phyloP scores from a whole-genome alignment of 352 stramenopile genomes.

The Blastocystis sp. region DNA sequence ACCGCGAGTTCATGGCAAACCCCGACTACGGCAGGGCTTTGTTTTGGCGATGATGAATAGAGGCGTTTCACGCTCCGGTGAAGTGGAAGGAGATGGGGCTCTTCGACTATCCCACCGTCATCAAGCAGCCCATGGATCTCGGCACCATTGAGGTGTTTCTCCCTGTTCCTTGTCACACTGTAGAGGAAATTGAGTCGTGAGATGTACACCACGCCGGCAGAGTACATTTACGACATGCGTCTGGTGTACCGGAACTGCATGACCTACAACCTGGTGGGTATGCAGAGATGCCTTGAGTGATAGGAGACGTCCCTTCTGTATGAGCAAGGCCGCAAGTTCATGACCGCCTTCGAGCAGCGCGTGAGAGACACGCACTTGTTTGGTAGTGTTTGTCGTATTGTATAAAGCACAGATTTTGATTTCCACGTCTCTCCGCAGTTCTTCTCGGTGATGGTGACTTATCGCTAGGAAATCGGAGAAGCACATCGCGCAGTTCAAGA shows the following conservation, averaged over 20 bases:
- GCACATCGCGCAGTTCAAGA: neutral
- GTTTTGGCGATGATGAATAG: neutral
- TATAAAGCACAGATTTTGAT: slow-evolving; percentile 37
- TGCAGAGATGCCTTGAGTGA: neutral
- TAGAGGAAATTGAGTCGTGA: slow-evolving; percentile 48
- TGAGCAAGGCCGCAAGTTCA: slow-evolving; percentile 28
- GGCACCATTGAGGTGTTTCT: slow-evolving; percentile 17
- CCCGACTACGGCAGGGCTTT: slow-evolving; percentile 4
- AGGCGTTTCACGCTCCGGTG: slow-evolving; percentile 21
- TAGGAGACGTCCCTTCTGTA: slow-evolving; percentile 36
- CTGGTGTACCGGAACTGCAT: slow-evolving; percentile 58
- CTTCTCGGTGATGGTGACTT: neutral
- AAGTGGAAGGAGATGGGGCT: slow-evolving; percentile 57
- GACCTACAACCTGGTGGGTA: slow-evolving; percentile 24
- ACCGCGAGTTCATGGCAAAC: slow-evolving; percentile 4
- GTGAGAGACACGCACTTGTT: slow-evolving; percentile 30
- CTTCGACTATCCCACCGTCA: slow-evolving; percentile 11
- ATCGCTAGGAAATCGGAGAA: slow-evolving; percentile 47
- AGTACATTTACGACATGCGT: slow-evolving; percentile 61
- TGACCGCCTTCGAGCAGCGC: slow-evolving; percentile 28
- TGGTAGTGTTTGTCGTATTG: neutral
- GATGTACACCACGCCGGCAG: slow-evolving; percentile 24
- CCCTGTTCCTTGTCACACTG: neutral
- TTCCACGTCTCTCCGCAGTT: neutral
- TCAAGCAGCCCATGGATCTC: slow-evolving; percentile 67